Conservation (phyloP, 1,284 basidiomycete genomes). For the Cutaneotrichosporon dermatis region DNA sequence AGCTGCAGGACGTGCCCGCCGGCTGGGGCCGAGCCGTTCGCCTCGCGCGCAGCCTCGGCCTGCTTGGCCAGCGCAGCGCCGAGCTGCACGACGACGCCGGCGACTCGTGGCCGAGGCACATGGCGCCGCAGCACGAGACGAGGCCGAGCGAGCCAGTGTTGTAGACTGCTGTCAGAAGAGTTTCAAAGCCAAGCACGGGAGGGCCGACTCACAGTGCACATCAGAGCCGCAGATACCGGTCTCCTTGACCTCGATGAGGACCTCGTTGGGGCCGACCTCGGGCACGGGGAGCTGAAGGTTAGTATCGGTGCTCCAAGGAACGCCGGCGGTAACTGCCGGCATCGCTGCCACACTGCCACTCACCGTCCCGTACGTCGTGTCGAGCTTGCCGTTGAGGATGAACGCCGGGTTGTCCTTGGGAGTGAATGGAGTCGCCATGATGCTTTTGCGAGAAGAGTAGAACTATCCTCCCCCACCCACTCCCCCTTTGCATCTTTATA, state of each 20-base stretch:
- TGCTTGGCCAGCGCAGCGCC: conserved; percentile 32
- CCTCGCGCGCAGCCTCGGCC: conserved; percentile 16
- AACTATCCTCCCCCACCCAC: no score
- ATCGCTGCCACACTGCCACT: background rate
- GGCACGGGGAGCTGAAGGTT: background rate
- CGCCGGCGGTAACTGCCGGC: no score
- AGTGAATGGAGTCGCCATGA: conserved; percentile 24
- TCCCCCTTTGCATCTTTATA: no score
- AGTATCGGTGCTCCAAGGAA: no score
- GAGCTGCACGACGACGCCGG: conserved; percentile 42
- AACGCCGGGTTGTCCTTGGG: conserved; percentile 42
- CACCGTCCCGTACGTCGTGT: conserved; percentile 37
- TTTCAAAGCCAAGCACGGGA: no score
- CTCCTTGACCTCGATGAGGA: conserved; percentile 84
- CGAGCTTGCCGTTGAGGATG: conserved; percentile 40
- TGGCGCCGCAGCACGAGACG: conserved; percentile 34
- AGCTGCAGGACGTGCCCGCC: conserved; percentile 8
- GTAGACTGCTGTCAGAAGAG: conserved; percentile 31
- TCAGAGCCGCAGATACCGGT: conserved; percentile 92
- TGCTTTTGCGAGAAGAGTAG: background rate
- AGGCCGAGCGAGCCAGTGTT: conserved; percentile 41
- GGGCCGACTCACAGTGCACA: conserved; percentile 52
- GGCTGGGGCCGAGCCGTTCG: conserved; percentile 3
- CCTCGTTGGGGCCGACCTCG: conserved; percentile 56
- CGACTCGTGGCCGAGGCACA: conserved; percentile 49